A percentile compares a stretch with the other conserved stretches of the same genome.
Evolutionary conservation across 768 basidiomycete species (phyloP).

Genomic region (Naganishia friedmannii): DNA sequence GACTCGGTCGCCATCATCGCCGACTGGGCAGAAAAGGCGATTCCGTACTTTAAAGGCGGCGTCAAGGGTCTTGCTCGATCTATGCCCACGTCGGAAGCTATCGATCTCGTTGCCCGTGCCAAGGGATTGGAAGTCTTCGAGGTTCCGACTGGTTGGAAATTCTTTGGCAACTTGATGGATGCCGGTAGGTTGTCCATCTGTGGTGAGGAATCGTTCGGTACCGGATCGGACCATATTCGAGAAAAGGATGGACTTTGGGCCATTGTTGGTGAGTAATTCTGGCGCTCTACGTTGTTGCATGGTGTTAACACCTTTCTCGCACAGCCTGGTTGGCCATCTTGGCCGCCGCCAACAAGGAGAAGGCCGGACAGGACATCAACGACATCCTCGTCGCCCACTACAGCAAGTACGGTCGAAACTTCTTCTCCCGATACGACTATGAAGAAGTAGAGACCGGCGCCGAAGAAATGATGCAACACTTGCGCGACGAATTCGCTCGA

Average conservation of each 20-base stretch:
- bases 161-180: conserved; percentile 99
- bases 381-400: conserved; percentile 86
- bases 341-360: conserved; percentile 72
- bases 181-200: conserved; percentile 96
- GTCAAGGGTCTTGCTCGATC: conserved; percentile 92
- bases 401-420: conserved; percentile 86
- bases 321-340: conserved; percentile 96
- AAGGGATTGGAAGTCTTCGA: conserved; percentile 91
- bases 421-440: conserved; percentile 98
- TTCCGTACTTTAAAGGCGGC: conserved; percentile 62
- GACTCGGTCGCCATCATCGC: conserved; percentile 99
- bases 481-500: conserved; percentile 66
- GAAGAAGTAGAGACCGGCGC: conserved; percentile 94
- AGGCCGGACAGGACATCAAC: conserved; percentile 62
- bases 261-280: conserved; percentile 67
- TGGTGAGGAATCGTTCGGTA: conserved; percentile 98
- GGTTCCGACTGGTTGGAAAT: conserved; percentile 99
- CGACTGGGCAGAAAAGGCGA: conserved; percentile 69
- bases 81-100: conserved; percentile 97
- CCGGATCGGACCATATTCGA: conserved; percentile 98
- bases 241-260: conserved; percentile 99
- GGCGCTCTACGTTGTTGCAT: neutral
- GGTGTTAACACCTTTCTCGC: neutral
- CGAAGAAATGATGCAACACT: conserved; percentile 71
- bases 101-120: conserved; percentile 90